Percentiles rank a stretch among this genome's conserved stretches.
Evolutionary conservation across 257 asterid genomes (phyloP).

Genomic region (Solanum infundibuliforme): DNA sequence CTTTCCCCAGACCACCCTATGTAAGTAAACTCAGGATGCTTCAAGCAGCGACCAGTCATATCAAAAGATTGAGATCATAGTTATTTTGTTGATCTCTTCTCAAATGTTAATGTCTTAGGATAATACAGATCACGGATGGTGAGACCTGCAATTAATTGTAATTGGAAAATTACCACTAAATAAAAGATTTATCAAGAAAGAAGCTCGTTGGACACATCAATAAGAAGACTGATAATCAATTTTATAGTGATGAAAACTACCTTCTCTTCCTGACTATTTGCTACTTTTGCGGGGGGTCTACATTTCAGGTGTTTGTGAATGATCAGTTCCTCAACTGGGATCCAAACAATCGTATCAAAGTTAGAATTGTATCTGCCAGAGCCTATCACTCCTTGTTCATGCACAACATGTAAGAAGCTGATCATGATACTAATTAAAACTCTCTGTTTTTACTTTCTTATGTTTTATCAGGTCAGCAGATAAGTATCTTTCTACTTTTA

Average conservation of each 20-base stretch:
- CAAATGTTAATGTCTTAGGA: background rate
- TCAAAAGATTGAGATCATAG: background rate
- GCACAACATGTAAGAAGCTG: conserved; percentile 77
- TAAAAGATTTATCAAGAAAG: background rate
- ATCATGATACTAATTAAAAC: background rate
- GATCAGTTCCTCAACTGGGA: conserved; percentile 97
- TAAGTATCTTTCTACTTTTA: background rate
- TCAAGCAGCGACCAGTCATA: background rate
- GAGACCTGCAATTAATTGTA: background rate
- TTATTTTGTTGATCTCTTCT: background rate
- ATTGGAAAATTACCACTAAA: background rate
- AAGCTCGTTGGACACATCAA: background rate
- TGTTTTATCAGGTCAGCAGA: background rate
- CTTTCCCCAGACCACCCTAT: background rate
- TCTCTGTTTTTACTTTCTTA: background rate
- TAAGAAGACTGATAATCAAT: background rate
- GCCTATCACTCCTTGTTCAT: conserved; percentile 94
- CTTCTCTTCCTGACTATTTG: background rate
- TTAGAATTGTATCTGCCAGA: conserved; percentile 88
- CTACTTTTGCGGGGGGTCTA: background rate
- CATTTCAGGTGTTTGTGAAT: conserved; percentile 64
- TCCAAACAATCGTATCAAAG: conserved; percentile 77
- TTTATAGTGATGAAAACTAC: background rate
- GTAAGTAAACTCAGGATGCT: background rate
- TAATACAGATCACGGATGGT: background rate